Percentiles rank a stretch among this genome's conserved stretches.
Conservation (phyloP, 495 filamentous ascomycete species). For the Talaromyces adpressus region DNA sequence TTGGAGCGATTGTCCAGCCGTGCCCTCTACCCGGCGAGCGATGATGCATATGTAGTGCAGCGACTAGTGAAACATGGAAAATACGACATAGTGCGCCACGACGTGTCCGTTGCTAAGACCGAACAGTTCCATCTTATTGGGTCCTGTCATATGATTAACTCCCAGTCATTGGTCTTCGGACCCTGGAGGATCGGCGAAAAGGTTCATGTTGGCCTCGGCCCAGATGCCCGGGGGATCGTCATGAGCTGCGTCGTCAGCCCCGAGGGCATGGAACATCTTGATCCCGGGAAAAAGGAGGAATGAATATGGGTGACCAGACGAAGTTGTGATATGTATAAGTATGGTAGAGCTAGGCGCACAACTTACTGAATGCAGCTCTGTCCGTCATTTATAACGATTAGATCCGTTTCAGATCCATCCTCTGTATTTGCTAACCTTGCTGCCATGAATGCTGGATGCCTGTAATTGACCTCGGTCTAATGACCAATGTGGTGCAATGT, state of each 20-base stretch:
- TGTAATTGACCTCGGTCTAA: not conserved
- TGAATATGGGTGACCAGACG: not conserved
- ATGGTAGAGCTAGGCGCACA: not conserved
- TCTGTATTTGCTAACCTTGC: not conserved
- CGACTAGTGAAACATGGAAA: slow-evolving; percentile 17
- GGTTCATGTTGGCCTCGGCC: not conserved
- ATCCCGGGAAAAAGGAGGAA: not conserved
- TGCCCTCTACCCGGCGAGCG: not conserved
- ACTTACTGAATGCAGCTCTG: not conserved
- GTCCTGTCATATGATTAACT: slow-evolving; percentile 6
- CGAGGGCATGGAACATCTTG: not conserved
- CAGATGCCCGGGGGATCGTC: not conserved
- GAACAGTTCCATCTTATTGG: slow-evolving; percentile 4
- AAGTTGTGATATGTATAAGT: not conserved
- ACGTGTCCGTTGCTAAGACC: not conserved
- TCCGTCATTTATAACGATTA: not conserved
- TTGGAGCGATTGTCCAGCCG: slow-evolving; percentile 13
- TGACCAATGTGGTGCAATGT: too few species aligned
- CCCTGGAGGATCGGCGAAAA: slow-evolving; percentile 5
- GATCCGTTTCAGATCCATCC: not conserved
- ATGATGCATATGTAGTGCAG: slow-evolving; percentile 23
- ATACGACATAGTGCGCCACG: slow-evolving; percentile 17
- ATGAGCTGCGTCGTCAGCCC: slow-evolving; percentile 4
- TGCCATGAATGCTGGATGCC: not conserved
- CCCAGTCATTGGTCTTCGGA: slow-evolving; percentile 1